A percentile compares a stretch with the other conserved stretches of the same genome.
Conservation (phyloP, 495 filamentous ascomycete species). For the Aspergillus baeticus region DNA sequence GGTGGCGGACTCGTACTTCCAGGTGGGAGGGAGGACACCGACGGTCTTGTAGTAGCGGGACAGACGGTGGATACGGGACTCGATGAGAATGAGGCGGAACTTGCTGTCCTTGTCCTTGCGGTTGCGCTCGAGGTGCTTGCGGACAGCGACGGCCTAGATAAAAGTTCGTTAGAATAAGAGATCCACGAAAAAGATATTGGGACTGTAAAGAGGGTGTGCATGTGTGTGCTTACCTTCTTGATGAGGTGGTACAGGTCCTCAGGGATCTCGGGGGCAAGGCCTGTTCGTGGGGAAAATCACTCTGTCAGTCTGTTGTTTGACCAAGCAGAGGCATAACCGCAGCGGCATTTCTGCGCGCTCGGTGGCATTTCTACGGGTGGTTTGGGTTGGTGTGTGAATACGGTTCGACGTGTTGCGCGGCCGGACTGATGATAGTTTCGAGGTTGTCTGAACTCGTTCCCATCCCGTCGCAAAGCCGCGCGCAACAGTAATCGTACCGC, state of each 20-base stretch:
- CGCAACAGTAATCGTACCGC: background rate
- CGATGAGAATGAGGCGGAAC: constrained; percentile 99
- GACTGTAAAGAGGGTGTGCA: background rate
- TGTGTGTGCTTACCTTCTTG: constrained; percentile 76
- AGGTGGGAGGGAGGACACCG: constrained; percentile 95
- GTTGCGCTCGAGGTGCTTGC: constrained; percentile 99
- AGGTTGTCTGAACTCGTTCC: too few species aligned
- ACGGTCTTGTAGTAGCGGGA: constrained; percentile 98
- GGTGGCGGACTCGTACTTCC: constrained; percentile 84
- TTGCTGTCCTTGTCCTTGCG: constrained; percentile 99
- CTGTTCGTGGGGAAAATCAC: constrained; percentile 73
- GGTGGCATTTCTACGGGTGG: background rate
- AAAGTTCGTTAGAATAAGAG: background rate
- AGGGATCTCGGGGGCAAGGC: constrained; percentile 94
- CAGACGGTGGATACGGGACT: constrained; percentile 99
- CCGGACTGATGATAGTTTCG: background rate
- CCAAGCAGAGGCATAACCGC: constrained; percentile 85
- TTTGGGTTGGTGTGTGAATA: background rate
- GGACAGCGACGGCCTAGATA: constrained; percentile 85
- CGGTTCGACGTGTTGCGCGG: background rate
- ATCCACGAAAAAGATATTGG: background rate
- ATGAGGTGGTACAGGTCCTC: constrained; percentile 99
- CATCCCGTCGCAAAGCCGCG: too few species aligned
- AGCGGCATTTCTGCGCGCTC: constrained; percentile 10
- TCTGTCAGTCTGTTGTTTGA: constrained; percentile 84